A percentile compares a stretch with the other conserved stretches of the same genome.
Evolutionary conservation across 805 yeast genomes (phyloP).

Genomic region (Isabelozyma heimii): DNA sequence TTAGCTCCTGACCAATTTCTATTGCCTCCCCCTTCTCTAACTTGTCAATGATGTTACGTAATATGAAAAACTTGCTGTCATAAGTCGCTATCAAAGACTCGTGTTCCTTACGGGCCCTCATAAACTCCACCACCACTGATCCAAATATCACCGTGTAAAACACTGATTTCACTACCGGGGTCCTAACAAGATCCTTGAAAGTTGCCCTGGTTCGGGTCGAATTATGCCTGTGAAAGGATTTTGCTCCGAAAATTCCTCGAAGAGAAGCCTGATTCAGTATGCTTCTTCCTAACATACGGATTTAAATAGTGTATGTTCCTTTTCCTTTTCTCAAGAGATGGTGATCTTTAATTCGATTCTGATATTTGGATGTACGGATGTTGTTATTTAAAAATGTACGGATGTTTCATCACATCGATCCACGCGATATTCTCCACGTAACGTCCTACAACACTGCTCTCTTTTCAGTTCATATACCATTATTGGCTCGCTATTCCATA

Average conservation of each 20-base stretch:
- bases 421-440: too few species aligned
- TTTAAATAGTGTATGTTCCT: background rate
- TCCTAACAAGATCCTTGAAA: constrained; percentile 24
- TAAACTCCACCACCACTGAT: constrained; percentile 47
- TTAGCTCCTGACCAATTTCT: constrained; percentile 42
- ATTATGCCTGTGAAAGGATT: background rate
- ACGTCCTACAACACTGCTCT: background rate
- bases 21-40: constrained; percentile 33
- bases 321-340: background rate
- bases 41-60: constrained; percentile 28
- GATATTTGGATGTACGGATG: background rate
- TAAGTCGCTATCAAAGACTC: constrained; percentile 43
- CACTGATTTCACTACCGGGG: constrained; percentile 37
- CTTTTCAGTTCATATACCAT: background rate
- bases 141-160: constrained; percentile 38
- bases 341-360: background rate
- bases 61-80: constrained; percentile 28
- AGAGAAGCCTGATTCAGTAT: background rate
- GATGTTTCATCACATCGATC: too few species aligned
- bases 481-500: background rate
- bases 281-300: background rate
- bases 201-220: constrained; percentile 12
- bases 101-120: constrained; percentile 42
- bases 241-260: background rate
- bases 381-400: too few species aligned